Evolutionary conservation across 306 rosid species (phyloP).

Genomic region (Leucaena leucocephala): DNA sequence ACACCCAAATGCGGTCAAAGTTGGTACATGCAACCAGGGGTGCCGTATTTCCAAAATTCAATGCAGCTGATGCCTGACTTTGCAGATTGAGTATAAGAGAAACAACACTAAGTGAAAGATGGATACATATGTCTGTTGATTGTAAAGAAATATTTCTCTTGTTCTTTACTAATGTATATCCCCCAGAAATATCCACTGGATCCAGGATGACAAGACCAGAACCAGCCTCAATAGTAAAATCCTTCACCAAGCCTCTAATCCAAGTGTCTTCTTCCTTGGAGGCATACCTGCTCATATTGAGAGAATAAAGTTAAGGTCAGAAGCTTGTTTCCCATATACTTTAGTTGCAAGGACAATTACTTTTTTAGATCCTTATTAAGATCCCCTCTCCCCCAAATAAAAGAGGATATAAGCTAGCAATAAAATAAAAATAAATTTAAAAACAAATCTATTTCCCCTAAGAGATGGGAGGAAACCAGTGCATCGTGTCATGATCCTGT

Average conservation of each 20-base stretch:
- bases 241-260: conserved; percentile 90
- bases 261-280: conserved; percentile 90
- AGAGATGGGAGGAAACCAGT: no score
- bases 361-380: not conserved
- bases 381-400: not conserved
- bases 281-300: conserved; percentile 72
- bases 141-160: conserved; percentile 83
- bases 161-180: conserved; percentile 90
- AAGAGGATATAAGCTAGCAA: no score
- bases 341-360: no score
- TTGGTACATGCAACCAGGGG: conserved; percentile 82
- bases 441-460: not conserved
- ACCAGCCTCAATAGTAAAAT: conserved; percentile 91
- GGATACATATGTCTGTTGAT: conserved; percentile 81
- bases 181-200: conserved; percentile 93
- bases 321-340: not conserved
- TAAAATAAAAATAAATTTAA: no score
- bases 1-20: conserved; percentile 84
- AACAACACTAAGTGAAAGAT: conserved; percentile 84
- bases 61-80: conserved; percentile 77
- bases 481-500: no score
- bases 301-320: conserved; percentile 32
- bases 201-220: conserved; percentile 90
- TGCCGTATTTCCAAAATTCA: conserved; percentile 72
- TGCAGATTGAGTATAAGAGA: conserved; percentile 88